phyloP scores from a whole-genome alignment of 1,284 basidiomycete species.

The Pseudozyma hubeiensis region DNA sequence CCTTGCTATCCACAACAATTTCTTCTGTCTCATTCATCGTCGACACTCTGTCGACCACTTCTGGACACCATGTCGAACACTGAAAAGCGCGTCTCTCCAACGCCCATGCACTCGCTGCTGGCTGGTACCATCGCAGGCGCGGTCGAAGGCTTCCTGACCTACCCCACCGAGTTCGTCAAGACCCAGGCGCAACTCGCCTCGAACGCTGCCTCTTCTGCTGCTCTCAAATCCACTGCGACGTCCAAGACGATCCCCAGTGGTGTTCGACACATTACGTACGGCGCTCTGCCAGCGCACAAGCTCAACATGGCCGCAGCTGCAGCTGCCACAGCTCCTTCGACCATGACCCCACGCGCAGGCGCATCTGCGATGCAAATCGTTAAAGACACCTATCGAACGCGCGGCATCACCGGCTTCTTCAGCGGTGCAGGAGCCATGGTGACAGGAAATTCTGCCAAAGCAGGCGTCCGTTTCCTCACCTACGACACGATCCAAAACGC shows the following conservation, averaged over 20 bases:
- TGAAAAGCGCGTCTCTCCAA: conserved; percentile 15
- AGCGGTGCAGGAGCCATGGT: conserved; percentile 39
- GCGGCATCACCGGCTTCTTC: conserved; percentile 20
- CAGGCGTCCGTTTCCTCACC: conserved; percentile 90
- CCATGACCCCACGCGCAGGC: conserved; percentile 4
- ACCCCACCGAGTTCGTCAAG: conserved; percentile 91
- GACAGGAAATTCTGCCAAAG: conserved; percentile 68
- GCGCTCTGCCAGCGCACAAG: conserved; percentile 53
- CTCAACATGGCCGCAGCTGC: conserved; percentile 17
- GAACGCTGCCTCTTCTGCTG: conserved; percentile 9
- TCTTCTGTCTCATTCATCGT: background rate
- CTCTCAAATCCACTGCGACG: conserved; percentile 25
- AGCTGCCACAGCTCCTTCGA: background rate
- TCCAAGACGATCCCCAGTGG: conserved; percentile 61
- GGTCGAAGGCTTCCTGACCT: conserved; percentile 80
- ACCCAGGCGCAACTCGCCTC: conserved; percentile 71
- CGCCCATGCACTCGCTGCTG: conserved; percentile 45
- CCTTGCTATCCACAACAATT: too few species aligned
- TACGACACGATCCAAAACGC: conserved; percentile 87
- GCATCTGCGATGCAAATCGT: conserved; percentile 23
- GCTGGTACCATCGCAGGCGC: conserved; percentile 92
- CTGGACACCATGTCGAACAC: conserved; percentile 5
- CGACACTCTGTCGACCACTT: background rate
- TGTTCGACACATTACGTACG: conserved; percentile 54
- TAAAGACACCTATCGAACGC: conserved; percentile 13